Evolutionary conservation across 441 rosid species (phyloP).

Genomic region (Biscutella laevigata): DNA sequence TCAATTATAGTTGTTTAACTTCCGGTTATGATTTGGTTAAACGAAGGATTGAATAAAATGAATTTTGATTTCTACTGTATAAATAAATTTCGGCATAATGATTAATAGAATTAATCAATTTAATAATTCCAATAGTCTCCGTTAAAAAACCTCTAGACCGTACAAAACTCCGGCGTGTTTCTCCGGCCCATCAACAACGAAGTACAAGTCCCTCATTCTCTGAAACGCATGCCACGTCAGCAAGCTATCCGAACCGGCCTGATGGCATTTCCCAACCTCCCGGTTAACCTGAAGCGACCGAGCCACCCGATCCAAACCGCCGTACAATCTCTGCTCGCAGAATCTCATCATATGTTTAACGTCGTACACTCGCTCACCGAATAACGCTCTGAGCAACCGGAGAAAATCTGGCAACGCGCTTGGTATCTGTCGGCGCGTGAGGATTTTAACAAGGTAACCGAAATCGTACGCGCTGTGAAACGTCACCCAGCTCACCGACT

Average conservation of each 20-base stretch:
- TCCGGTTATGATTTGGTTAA: background rate
- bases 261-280: constrained; percentile 81
- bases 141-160: constrained; percentile 56
- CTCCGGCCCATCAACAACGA: constrained; percentile 51
- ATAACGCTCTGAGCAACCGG: constrained; percentile 41
- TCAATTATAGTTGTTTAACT: background rate
- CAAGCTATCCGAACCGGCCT: constrained; percentile 90
- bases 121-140: background rate
- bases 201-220: constrained; percentile 71
- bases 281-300: constrained; percentile 53
- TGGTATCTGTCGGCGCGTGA: constrained; percentile 57
- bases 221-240: constrained; percentile 88
- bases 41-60: background rate
- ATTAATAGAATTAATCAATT: constrained; percentile 9
- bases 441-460: constrained; percentile 67
- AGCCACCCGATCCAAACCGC: constrained; percentile 84
- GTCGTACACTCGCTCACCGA: constrained; percentile 57
- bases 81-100: background rate
- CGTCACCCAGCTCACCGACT: constrained; percentile 78
- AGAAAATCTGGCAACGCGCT: constrained; percentile 38
- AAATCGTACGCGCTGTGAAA: constrained; percentile 93
- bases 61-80: background rate
- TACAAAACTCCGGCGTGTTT: constrained; percentile 78
- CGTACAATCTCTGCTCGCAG: constrained; percentile 52
- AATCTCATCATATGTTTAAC: constrained; percentile 77